Evolutionary conservation across 345 rosid genomes (phyloP), one percentile per base, ranked within the genome.

Genomic region (Dipteronia dyeriana): DNA sequence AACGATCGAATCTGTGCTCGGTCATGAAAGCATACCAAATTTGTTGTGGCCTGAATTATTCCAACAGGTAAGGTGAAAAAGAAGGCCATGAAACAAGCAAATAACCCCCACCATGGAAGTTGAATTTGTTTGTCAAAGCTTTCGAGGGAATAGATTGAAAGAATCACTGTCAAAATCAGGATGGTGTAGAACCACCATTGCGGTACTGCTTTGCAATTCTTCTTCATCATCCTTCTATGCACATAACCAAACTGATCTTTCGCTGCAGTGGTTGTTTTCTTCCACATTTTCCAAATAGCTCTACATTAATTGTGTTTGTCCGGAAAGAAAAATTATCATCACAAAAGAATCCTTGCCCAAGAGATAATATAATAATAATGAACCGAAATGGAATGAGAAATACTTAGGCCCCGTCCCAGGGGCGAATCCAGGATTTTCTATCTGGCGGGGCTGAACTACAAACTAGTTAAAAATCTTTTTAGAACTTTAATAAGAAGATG

Each of bases 161-260:
- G 77, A 39, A 81, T 87, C 2, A 79, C 26, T 29, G 77, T 65
- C 4, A 76, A 3, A 0, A 82, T 13, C 80, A 81, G 63, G 10
- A 82, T 38, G 3, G 68, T 54, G 26, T 84, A 77, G 71, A 86
- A 88, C 92, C 90, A 87, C 88, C 90, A 89, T n/a, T 85, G 85
- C 53, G 86, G 90, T 1, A 89, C 90, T 31, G 69, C 59, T 0
- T 81, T 78, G 47, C 85, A 85, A 71, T 87, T 91, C 78, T 82
- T 91, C 85, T 87, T 93, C 94, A 91, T 91, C 79, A 87, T 16
- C 85, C 94, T 87, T n/a, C 91, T 85, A 73, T 93, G 97, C 3
- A 93, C 89, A 65, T 91, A 91, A 0, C 68, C 76, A 14, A 75
- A 84, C 38, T 87, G 81, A 39, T 80, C 83, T 31, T 71, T 62